These are phyloP conservation scores for Cystobasidium sp. DNA, from an alignment of 1,284 basidiomycete genomes.

Conservation along the genomic window DNA sequence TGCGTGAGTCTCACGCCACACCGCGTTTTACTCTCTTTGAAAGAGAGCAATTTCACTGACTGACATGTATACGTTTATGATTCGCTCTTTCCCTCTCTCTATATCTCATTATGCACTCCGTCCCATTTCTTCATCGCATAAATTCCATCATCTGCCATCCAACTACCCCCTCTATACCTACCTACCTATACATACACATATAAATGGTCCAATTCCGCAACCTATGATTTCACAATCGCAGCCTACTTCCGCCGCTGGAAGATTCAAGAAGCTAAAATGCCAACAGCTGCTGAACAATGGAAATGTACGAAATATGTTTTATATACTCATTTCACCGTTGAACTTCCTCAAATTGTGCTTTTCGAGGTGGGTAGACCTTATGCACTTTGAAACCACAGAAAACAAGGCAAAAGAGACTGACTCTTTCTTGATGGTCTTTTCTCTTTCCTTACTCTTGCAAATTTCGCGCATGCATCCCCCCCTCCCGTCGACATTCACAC, in stretches of 20 bases:
- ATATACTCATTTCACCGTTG: constrained; percentile 94
- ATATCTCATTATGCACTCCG: background rate
- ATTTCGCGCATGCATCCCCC: background rate
- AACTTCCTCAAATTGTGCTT: constrained; percentile 67
- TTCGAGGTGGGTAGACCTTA: constrained; percentile 36
- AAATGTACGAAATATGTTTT: constrained; percentile 94
- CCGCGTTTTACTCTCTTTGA: background rate
- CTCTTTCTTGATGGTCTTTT: background rate
- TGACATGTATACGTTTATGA: background rate
- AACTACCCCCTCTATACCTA: background rate
- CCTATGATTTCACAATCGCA: constrained; percentile 1
- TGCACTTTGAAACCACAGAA: no score
- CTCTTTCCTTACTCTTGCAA: background rate
- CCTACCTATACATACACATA: background rate
- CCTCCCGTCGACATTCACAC: no score
- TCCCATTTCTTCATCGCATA: background rate
- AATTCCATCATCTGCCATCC: background rate
- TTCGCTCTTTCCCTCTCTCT: background rate
- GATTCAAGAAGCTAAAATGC: constrained; percentile 66
- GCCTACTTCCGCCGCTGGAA: constrained; percentile 42
- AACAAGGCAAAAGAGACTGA: no score
- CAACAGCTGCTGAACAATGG: constrained; percentile 84
- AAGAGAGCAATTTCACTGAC: no score
- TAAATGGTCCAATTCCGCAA: no score
- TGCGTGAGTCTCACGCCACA: constrained; percentile 59